These are phyloP conservation scores for Gaeumannomyces sp. DNA, from an alignment of 2,329 filamentous ascomycete genomes.

Conservation along the genomic window DNA sequence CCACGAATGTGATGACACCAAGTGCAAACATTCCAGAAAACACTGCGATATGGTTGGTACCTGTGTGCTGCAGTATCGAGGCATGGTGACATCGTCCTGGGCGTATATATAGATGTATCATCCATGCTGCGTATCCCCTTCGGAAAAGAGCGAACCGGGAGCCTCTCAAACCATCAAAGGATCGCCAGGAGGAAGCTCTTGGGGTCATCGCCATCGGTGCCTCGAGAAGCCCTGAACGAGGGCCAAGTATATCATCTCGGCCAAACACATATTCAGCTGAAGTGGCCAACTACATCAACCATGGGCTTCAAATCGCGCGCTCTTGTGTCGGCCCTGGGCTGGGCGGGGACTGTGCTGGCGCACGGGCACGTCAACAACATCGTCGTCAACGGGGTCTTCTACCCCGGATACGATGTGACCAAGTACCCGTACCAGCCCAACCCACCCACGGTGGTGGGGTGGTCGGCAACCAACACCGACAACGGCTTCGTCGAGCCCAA, in stretches of 20 bases:
- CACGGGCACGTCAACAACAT: conserved; percentile 17
- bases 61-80: too few relatives aligned
- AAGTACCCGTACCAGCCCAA: conserved; percentile 27
- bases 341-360: conserved; percentile 47
- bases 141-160: not conserved
- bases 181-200: too few relatives aligned
- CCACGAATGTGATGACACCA: not conserved
- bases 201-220: too few relatives aligned
- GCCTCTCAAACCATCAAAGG: not conserved
- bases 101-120: not conserved
- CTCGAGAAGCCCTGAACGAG: not conserved
- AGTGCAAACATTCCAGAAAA: not conserved
- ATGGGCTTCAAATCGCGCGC: conserved; percentile 7
- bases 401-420: conserved; percentile 35
- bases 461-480: conserved; percentile 36
- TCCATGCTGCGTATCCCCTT: not conserved
- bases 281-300: not conserved
- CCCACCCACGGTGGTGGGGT: conserved; percentile 33
- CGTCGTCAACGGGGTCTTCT: conserved; percentile 61
- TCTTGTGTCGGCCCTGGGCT: conserved; percentile 24
- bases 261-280: not conserved
- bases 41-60: too few relatives aligned
- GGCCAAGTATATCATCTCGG: not conserved
- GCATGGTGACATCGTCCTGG: not conserved
- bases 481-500: conserved; percentile 45